These are phyloP conservation scores for Myxozyma nipponensis DNA, from an alignment of 805 yeast species.

Conservation along the genomic window DNA sequence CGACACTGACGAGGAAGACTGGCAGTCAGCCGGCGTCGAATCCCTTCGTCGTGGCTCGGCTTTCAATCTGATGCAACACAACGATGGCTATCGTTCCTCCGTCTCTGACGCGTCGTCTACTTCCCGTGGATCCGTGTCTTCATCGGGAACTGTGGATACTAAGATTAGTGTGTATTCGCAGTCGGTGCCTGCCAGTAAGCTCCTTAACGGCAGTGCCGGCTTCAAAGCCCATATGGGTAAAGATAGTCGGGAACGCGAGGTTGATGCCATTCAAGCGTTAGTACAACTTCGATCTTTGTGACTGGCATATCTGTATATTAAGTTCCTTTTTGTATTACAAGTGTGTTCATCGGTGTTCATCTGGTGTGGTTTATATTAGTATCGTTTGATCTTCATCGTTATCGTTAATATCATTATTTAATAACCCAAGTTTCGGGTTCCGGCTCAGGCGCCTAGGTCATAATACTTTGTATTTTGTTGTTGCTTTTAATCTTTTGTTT, in stretches of 20 bases:
- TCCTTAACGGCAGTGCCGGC: neutral
- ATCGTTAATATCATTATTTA: neutral
- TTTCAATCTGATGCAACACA: conserved; percentile 10
- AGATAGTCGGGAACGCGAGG: conserved; percentile 17
- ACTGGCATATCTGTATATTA: conserved; percentile 10
- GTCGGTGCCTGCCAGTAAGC: conserved; percentile 8
- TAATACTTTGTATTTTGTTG: no score
- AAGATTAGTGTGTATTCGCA: conserved; percentile 11
- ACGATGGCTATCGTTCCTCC: conserved; percentile 13
- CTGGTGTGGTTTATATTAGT: neutral
- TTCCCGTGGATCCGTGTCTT: conserved; percentile 11
- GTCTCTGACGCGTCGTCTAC: conserved; percentile 12
- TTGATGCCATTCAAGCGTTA: conserved; percentile 28
- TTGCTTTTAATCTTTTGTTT: no score
- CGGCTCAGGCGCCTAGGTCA: no score
- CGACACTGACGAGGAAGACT: conserved; percentile 96
- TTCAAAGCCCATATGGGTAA: neutral
- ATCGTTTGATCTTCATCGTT: no score
- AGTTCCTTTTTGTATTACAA: neutral
- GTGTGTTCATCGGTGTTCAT: neutral
- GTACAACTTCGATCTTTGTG: conserved; percentile 30
- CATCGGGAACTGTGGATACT: conserved; percentile 9
- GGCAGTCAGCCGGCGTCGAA: conserved; percentile 87
- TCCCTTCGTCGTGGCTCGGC: conserved; percentile 43
- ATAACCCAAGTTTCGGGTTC: no score